phyloP scores from a whole-genome alignment of 2,329 filamentous ascomycete species.

The Fusarium papillatum region DNA sequence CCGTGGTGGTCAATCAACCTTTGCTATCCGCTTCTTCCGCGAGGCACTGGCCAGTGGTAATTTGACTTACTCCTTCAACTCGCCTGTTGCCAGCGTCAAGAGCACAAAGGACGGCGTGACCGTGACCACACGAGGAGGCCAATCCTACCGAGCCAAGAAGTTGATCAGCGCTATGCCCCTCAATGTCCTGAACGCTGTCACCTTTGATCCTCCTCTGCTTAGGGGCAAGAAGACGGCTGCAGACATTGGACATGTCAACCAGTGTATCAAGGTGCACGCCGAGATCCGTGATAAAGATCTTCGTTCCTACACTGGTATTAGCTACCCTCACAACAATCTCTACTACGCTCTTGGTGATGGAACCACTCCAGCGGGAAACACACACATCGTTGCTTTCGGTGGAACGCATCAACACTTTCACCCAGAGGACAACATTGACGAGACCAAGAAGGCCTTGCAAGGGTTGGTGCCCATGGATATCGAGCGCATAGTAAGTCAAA shows the following conservation, averaged over 20 bases:
- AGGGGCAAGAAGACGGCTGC: conserved; percentile 53
- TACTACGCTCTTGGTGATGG: conserved; percentile 60
- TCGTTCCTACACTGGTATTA: conserved; percentile 57
- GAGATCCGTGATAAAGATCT: conserved; percentile 56
- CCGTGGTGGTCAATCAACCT: conserved; percentile 57
- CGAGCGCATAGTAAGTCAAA: conserved; percentile 40
- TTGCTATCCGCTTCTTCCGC: conserved; percentile 59
- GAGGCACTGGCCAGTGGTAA: conserved; percentile 56
- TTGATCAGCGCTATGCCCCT: conserved; percentile 58
- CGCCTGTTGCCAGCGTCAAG: conserved; percentile 50
- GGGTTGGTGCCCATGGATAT: conserved; percentile 50
- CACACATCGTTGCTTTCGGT: conserved; percentile 62
- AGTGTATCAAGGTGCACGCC: conserved; percentile 60
- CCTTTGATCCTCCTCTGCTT: conserved; percentile 55
- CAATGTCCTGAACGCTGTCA: conserved; percentile 57
- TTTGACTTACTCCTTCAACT: conserved; percentile 57
- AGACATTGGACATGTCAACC: conserved; percentile 58
- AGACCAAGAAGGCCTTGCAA: conserved; percentile 48
- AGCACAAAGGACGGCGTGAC: conserved; percentile 46
- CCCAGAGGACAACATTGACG: conserved; percentile 55
- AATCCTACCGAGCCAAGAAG: conserved; percentile 44
- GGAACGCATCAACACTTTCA: conserved; percentile 57
- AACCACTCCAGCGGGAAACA: conserved; percentile 58
- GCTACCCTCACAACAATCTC: conserved; percentile 58
- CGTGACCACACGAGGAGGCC: conserved; percentile 50